Conservation (phyloP, 2,329 filamentous ascomycete species). For the Beauveria sp. region DNA sequence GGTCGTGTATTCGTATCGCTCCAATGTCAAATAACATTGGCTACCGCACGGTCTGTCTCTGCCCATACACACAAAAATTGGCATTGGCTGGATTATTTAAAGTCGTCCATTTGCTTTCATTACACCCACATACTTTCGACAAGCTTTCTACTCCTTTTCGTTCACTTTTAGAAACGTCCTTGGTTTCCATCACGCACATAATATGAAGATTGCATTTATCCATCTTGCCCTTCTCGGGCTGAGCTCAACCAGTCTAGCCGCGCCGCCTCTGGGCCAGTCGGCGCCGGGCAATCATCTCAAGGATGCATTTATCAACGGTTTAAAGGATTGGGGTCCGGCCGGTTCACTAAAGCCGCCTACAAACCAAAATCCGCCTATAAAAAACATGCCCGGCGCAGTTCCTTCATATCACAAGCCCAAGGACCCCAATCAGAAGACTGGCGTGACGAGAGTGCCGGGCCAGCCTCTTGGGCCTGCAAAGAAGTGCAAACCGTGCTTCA, state of each 20-base stretch:
- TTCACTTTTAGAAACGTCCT: background rate
- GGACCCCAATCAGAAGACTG: background rate
- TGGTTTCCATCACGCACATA: background rate
- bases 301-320: background rate
- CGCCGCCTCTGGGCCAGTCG: background rate
- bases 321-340: background rate
- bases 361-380: background rate
- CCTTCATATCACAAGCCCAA: background rate
- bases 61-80: background rate
- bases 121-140: background rate
- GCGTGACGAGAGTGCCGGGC: background rate
- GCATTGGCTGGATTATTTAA: background rate
- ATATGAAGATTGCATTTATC: background rate
- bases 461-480: background rate
- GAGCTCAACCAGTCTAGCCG: background rate
- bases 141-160: background rate
- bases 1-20: background rate
- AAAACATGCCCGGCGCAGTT: background rate
- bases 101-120: background rate
- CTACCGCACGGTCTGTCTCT: background rate
- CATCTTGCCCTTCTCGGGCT: background rate
- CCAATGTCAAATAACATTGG: background rate
- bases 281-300: background rate
- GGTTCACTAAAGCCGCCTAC: background rate
- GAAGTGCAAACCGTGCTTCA: background rate